A percentile compares a stretch with the other conserved stretches of the same genome.
These are phyloP conservation scores for Conidiobolus incongruus DNA, from an alignment of 371 early-diverging fungal genomes.

Conservation along the genomic window DNA sequence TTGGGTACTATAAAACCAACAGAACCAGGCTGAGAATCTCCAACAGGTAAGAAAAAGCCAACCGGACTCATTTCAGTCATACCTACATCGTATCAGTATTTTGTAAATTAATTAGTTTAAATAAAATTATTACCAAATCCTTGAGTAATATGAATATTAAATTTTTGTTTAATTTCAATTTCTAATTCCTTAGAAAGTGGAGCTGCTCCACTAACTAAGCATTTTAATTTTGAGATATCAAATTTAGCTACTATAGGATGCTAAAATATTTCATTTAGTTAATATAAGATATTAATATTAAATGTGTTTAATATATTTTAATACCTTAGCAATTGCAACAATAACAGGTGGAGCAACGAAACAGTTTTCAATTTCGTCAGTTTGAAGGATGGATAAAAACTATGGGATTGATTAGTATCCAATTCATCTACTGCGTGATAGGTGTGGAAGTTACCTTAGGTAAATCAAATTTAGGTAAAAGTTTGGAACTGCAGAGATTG, in stretches of 20 bases:
- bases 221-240: slow-evolving; percentile 28
- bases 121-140: slow-evolving; percentile 18
- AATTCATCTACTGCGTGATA: slow-evolving; percentile 8
- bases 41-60: slow-evolving; percentile 9
- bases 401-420: slow-evolving; percentile 21
- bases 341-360: slow-evolving; percentile 40
- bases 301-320: slow-evolving; percentile 21
- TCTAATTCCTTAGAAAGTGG: slow-evolving; percentile 42
- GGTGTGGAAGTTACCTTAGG: not conserved
- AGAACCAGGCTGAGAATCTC: slow-evolving; percentile 19
- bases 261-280: slow-evolving; percentile 8
- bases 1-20: slow-evolving; percentile 43
- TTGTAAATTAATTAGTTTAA: not conserved
- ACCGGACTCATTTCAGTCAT: slow-evolving; percentile 35
- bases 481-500: slow-evolving; percentile 8
- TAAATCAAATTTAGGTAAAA: not conserved
- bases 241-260: slow-evolving; percentile 32
- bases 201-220: slow-evolving; percentile 51
- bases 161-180: slow-evolving; percentile 16
- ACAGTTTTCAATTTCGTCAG: slow-evolving; percentile 24
- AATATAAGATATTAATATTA: not conserved
- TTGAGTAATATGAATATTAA: slow-evolving; percentile 33
- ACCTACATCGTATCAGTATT: slow-evolving; percentile 11
- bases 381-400: slow-evolving; percentile 19
- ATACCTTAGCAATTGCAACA: slow-evolving; percentile 57